These are phyloP conservation scores for Saccharomycopsis microspora DNA, from an alignment of 805 yeast species.

Conservation along the genomic window DNA sequence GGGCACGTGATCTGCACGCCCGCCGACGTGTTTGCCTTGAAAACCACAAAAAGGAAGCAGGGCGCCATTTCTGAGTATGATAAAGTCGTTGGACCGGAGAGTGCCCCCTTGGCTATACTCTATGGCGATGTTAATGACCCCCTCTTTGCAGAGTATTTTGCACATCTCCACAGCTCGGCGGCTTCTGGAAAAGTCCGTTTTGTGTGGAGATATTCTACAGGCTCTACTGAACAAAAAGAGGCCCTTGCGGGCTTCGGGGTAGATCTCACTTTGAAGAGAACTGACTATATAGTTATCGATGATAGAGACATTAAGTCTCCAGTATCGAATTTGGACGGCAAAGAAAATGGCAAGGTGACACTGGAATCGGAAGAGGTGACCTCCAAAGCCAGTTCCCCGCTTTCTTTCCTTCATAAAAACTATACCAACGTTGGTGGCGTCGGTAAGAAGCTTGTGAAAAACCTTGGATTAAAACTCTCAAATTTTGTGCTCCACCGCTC, in stretches of 20 bases:
- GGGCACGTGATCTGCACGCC: constrained; percentile 49
- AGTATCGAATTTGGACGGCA: constrained; percentile 19
- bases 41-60: constrained; percentile 28
- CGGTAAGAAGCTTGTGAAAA: constrained; percentile 23
- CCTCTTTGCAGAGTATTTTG: constrained; percentile 45
- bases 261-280: constrained; percentile 49
- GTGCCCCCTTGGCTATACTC: constrained; percentile 43
- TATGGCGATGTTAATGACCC: constrained; percentile 53
- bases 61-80: constrained; percentile 27
- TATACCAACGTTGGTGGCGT: constrained; percentile 24
- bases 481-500: constrained; percentile 19
- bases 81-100: constrained; percentile 43
- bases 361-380: constrained; percentile 1
- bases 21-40: constrained; percentile 71
- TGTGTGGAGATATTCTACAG: constrained; percentile 49
- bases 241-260: constrained; percentile 53
- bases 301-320: constrained; percentile 32
- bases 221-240: constrained; percentile 19
- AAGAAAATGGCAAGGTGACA: constrained; percentile 20
- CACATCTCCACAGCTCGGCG: constrained; percentile 48
- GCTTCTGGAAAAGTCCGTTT: constrained; percentile 55
- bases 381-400: background rate
- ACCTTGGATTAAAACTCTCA: constrained; percentile 31
- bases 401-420: constrained; percentile 18
- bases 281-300: constrained; percentile 56